Evolutionary conservation across 2,329 filamentous ascomycete genomes (phyloP).

Genomic region (Berkeleyomyces basicola): DNA sequence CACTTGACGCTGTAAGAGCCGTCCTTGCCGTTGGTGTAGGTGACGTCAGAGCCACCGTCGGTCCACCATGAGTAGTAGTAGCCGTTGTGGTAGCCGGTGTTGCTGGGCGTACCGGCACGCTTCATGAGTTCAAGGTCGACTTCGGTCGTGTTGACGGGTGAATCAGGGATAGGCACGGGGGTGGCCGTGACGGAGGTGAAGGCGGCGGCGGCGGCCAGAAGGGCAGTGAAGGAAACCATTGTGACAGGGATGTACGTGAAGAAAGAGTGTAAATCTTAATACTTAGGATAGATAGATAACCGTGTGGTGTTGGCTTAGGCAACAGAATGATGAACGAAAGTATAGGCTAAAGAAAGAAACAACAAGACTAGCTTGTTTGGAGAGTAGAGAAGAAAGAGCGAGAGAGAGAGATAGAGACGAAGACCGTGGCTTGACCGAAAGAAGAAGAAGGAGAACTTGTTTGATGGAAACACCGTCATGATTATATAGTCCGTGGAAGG

Average conservation of each 20-base stretch:
- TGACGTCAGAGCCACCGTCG: conserved; percentile 27
- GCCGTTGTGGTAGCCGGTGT: conserved; percentile 23
- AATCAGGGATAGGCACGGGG: conserved; percentile 7
- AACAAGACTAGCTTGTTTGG: not conserved
- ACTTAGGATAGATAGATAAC: not conserved
- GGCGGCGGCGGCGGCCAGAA: not conserved
- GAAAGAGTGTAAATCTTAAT: not conserved
- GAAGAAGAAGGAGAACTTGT: not conserved
- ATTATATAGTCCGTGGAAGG: not conserved
- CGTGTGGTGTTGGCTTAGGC: not conserved
- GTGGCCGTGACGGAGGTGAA: not conserved
- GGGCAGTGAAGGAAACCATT: conserved; percentile 7
- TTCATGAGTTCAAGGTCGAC: not conserved
- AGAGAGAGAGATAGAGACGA: not conserved
- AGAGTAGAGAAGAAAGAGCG: not conserved
- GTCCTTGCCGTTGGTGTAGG: conserved; percentile 27
- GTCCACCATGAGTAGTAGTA: conserved; percentile 35
- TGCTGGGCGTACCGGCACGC: conserved; percentile 21
- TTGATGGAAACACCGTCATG: not conserved
- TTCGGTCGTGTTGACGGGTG: not conserved
- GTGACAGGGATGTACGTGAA: not conserved
- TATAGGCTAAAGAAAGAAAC: not conserved
- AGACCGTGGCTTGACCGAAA: not conserved
- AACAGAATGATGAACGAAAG: not conserved
- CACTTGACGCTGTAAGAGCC: conserved; percentile 31